Conservation (phyloP, 1,139 yeast species). For the Yamadazyma siamensis region DNA sequence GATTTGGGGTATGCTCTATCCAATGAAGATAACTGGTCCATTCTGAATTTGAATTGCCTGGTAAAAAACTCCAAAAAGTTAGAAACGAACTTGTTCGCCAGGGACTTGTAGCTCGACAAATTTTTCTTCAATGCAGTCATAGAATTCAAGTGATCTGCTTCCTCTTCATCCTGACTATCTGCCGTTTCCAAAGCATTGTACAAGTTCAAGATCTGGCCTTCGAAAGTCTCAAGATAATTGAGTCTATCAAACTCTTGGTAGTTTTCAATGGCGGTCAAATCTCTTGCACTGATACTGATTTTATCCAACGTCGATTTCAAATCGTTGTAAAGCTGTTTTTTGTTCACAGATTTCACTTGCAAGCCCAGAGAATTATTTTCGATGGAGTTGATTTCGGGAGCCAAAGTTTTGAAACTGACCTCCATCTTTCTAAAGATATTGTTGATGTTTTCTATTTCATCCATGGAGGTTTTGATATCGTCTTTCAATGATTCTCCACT, state of each 20-base stretch:
- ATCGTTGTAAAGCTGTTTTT: conserved; percentile 68
- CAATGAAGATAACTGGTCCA: conserved; percentile 27
- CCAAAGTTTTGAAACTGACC: conserved; percentile 40
- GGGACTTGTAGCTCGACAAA: conserved; percentile 56
- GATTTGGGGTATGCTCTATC: conserved; percentile 22
- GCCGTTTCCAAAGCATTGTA: conserved; percentile 64
- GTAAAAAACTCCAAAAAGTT: conserved; percentile 48
- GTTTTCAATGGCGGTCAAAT: conserved; percentile 45
- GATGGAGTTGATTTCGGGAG: conserved; percentile 65
- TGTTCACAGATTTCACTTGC: conserved; percentile 81
- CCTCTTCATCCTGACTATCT: conserved; percentile 35
- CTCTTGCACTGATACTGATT: conserved; percentile 59
- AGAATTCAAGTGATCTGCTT: conserved; percentile 50
- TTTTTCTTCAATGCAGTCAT: conserved; percentile 77
- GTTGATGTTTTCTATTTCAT: conserved; percentile 66
- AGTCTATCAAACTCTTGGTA: conserved; percentile 50
- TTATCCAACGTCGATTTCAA: conserved; percentile 65
- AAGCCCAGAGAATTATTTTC: conserved; percentile 79
- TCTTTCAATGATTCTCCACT: conserved; percentile 31
- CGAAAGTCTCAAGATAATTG: conserved; percentile 48
- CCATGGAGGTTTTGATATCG: conserved; percentile 43
- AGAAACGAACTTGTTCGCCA: conserved; percentile 49
- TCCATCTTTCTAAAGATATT: conserved; percentile 44
- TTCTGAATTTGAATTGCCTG: conserved; percentile 35
- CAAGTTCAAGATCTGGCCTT: conserved; percentile 54